Conservation (phyloP, 768 basidiomycete species). For the Pholiota conissans region DNA sequence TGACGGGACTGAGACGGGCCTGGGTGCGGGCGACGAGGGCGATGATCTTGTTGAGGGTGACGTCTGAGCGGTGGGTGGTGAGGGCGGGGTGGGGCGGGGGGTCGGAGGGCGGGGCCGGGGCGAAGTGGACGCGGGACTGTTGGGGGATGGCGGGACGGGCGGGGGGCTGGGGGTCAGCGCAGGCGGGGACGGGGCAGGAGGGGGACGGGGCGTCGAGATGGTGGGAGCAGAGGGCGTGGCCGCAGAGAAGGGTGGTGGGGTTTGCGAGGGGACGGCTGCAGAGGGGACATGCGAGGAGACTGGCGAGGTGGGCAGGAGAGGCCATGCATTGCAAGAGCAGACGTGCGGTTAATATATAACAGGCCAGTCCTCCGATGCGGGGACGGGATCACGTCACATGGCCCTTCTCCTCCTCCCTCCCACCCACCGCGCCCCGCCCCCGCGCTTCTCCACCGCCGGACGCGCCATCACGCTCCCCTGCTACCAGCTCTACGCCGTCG, state of each 20-base stretch:
- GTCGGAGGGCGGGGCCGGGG: constrained; percentile 29
- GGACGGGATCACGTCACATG: constrained; percentile 17
- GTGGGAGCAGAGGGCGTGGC: constrained; percentile 75
- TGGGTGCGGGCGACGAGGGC: constrained; percentile 34
- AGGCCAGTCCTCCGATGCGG: too few species aligned
- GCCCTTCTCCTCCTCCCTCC: constrained; percentile 12
- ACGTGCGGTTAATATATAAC: constrained; percentile 10
- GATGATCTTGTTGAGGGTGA: constrained; percentile 59
- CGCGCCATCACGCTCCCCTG: constrained; percentile 51
- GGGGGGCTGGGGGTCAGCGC: constrained; percentile 21
- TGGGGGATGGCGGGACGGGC: constrained; percentile 40
- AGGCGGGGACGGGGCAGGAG: constrained; percentile 34
- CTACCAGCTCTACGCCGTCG: constrained; percentile 85
- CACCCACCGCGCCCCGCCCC: constrained; percentile 23
- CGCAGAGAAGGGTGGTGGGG: constrained; percentile 78
- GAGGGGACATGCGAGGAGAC: constrained; percentile 53
- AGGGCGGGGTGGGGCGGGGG: constrained; percentile 3
- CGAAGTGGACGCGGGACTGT: constrained; percentile 32
- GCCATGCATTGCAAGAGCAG: too few species aligned
- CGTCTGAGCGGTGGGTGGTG: constrained; percentile 37
- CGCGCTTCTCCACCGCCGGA: constrained; percentile 38
- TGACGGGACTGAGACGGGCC: constrained; percentile 7
- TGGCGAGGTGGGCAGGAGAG: constrained; percentile 27
- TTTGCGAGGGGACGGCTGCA: constrained; percentile 56
- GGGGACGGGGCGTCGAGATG: constrained; percentile 38